Evolutionary conservation across 164 flowering plant species (phyloP).

Genomic region (Saururus chinensis): DNA sequence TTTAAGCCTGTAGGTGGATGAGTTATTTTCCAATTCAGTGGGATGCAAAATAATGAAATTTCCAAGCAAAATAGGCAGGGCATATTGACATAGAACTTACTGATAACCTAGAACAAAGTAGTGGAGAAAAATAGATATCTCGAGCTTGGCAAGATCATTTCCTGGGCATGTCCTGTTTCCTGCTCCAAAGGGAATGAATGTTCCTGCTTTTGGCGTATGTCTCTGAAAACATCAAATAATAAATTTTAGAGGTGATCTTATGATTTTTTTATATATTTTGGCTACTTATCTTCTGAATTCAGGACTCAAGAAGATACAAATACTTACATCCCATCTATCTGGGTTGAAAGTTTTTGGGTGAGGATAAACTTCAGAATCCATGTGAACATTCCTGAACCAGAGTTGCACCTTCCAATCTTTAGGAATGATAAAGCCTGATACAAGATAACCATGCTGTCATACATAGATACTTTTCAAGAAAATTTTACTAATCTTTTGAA

Average conservation of each 20-base stretch:
- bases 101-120: slow-evolving; percentile 62
- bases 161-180: slow-evolving; percentile 90
- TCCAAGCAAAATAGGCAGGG: neutral
- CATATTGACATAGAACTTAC: slow-evolving; percentile 22
- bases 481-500: too few species aligned
- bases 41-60: neutral
- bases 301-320: neutral
- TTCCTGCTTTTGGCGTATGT: slow-evolving; percentile 50
- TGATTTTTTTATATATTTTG: too few species aligned
- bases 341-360: slow-evolving; percentile 65
- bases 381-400: slow-evolving; percentile 78
- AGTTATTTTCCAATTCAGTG: neutral
- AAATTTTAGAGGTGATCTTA: neutral
- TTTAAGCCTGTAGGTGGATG: slow-evolving; percentile 41
- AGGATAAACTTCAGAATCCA: slow-evolving; percentile 58
- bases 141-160: slow-evolving; percentile 88
- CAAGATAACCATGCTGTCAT: neutral
- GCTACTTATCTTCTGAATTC: too few species aligned
- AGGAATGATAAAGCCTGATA: slow-evolving; percentile 56
- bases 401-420: slow-evolving; percentile 76
- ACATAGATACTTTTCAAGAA: too few species aligned
- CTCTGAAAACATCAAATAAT: slow-evolving; percentile 18
- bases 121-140: slow-evolving; percentile 71
- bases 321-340: slow-evolving; percentile 90
- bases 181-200: slow-evolving; percentile 72